phyloP scores from a whole-genome alignment of 2,329 filamentous ascomycete species.

The Graphilbum sp. region DNA sequence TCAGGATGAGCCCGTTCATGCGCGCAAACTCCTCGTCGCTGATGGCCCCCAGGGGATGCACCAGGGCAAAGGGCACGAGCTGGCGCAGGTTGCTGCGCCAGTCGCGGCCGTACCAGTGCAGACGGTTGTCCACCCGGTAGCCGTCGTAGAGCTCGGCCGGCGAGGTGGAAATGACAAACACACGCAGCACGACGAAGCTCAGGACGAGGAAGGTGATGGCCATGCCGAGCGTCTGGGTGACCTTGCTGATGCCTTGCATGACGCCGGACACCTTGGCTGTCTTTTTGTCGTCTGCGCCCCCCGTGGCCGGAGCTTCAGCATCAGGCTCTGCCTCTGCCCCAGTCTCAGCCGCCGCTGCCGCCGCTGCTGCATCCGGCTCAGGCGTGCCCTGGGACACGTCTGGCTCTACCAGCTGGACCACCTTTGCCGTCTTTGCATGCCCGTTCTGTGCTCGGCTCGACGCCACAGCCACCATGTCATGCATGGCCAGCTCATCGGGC shows the following conservation, averaged over 20 bases:
- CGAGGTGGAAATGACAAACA: conserved; percentile 8
- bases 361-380: too few species aligned
- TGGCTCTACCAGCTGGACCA: too few species aligned
- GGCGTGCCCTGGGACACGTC: too few species aligned
- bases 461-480: too few species aligned
- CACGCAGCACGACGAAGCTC: conserved; percentile 5
- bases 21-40: conserved; percentile 11
- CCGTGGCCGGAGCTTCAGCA: too few species aligned
- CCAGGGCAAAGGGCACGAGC: conserved; percentile 9
- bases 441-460: too few species aligned
- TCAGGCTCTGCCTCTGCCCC: not conserved
- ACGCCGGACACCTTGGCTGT: not conserved
- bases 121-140: conserved; percentile 10
- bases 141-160: conserved; percentile 9
- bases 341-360: not conserved
- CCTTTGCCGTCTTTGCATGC: too few species aligned
- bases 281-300: too few species aligned
- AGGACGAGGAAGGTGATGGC: conserved; percentile 7
- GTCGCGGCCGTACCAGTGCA: conserved; percentile 11
- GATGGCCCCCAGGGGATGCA: conserved; percentile 10
- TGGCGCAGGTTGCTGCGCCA: conserved; percentile 11
- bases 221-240: conserved; percentile 3
- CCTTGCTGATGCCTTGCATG: not conserved
- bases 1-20: conserved; percentile 12
- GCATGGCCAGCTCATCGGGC: not conserved